phyloP scores from a whole-genome alignment of 352 stramenopile species.

The Phytophthora capsici region DNA sequence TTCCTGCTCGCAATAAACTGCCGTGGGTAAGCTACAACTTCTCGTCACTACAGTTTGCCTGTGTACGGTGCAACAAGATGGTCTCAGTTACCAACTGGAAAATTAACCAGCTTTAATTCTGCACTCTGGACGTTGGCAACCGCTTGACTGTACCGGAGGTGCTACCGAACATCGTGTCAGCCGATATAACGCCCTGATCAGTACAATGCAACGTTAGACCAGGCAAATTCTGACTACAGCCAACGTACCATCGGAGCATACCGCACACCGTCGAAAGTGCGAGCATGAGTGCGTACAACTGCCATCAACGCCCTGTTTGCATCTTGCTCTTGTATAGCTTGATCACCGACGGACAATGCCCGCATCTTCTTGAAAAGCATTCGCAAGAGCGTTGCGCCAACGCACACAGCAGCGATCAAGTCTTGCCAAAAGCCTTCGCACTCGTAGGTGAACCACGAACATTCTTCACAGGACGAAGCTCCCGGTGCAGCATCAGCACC shows the following conservation, averaged over 20 bases:
- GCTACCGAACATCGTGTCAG: conserved; percentile 35
- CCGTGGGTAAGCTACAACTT: neutral
- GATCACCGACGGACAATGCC: conserved; percentile 37
- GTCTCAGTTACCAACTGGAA: conserved; percentile 7
- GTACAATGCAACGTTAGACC: conserved; percentile 10
- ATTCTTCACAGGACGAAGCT: conserved; percentile 48
- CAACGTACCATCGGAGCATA: conserved; percentile 57
- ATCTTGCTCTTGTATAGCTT: conserved; percentile 39
- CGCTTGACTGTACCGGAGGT: neutral
- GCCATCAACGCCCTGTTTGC: conserved; percentile 56
- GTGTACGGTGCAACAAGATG: conserved; percentile 1
- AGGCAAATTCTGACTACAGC: neutral
- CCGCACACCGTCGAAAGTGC: conserved; percentile 33
- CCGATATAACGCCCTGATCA: conserved; percentile 39
- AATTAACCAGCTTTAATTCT: neutral
- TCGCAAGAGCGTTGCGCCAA: conserved; percentile 21
- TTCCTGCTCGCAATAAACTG: conserved; percentile 10
- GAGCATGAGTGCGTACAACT: conserved; percentile 55
- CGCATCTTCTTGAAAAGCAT: conserved; percentile 42
- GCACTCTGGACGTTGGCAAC: conserved; percentile 4
- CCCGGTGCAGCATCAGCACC: conserved; percentile 44
- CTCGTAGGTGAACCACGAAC: conserved; percentile 55
- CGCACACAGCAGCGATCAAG: conserved; percentile 37
- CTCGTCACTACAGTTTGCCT: conserved; percentile 3
- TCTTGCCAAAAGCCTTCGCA: conserved; percentile 70